Evolutionary conservation across 257 asterid species (phyloP).

Genomic region (Anisodus tanguticus): DNA sequence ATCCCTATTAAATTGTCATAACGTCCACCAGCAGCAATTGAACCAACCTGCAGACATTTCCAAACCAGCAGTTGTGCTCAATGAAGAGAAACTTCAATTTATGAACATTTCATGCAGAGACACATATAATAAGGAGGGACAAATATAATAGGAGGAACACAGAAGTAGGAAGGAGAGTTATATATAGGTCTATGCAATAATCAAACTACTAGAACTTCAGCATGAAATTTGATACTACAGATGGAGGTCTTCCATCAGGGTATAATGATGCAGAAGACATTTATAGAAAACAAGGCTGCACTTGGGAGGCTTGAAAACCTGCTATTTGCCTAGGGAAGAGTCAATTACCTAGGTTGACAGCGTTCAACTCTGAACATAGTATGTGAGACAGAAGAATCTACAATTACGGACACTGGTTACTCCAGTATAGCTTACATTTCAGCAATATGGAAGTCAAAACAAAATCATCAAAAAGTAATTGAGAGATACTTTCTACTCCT

Average conservation of each 20-base stretch:
- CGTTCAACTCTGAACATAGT: background rate
- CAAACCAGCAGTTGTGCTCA: constrained; percentile 24
- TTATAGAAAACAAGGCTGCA: background rate
- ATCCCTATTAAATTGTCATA: constrained; percentile 86
- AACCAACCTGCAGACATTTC: constrained; percentile 71
- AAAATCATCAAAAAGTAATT: background rate
- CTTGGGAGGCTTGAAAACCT: background rate
- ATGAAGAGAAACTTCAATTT: background rate
- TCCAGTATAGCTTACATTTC: background rate
- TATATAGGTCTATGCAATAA: constrained; percentile 14
- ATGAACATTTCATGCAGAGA: constrained; percentile 11
- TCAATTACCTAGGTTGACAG: background rate
- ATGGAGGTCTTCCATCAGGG: background rate
- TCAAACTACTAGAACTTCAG: constrained; percentile 9
- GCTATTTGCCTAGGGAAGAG: constrained; percentile 8
- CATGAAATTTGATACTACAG: constrained; percentile 1
- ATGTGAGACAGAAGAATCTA: background rate
- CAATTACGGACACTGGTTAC: background rate
- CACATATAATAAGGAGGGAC: background rate
- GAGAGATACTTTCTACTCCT: constrained; percentile 12
- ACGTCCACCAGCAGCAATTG: constrained; percentile 98
- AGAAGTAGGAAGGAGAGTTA: background rate
- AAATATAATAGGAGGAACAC: background rate
- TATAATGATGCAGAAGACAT: background rate
- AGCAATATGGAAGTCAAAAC: background rate